Base-by-base conservation (phyloP, 257 asterid genomes). In the Lycium barbarum region DNA sequence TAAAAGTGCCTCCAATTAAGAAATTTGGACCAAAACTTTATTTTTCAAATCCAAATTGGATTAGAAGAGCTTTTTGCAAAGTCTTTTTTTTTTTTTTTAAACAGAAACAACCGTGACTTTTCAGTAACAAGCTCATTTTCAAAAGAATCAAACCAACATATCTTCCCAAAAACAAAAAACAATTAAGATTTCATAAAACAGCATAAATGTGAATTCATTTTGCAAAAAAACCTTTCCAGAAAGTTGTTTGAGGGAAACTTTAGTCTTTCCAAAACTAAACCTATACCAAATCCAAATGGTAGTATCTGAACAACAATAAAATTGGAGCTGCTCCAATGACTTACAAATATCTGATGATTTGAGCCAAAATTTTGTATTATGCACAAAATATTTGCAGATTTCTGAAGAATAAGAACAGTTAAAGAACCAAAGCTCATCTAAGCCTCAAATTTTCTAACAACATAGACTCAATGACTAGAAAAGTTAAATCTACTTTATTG, bases 401-500 rank as follows among this genome's bases (percentile, higher is more conserved):
- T 54, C 5, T 84, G 61, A 9, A 81, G 84, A 82, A 87, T 62
- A 58, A 82, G 15, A 63, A 61, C 45, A 80, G 45, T 84, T 80
- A 74, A 63, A 83, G 68, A 80, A 51, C 47, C 26, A 73, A 45
- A 81, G 83, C 83, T 74, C 78, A 58, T 85, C 87, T 72, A 84
- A 82, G 86, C 72, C 17, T 45, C 62, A 76, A 80, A 22, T 67
- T 36, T 84, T 86, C 91, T 90, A 88, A 86, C 82, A 86, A 89
- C 85, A 83, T 62, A 84, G 88, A 86, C 82, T 84, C 85, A 79
- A 84, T 51, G 84, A 86, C 85, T 74, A 82, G 87, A 67, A 67
- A 82, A 58, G 80, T 45, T 70, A 83, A 62, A 55, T 57, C 45
- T 66, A 54, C 80, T 78, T 70, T 80, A 38, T 36, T 59, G 62